Evolutionary conservation across 495 filamentous ascomycete species (phyloP), one percentile per base, ranked within the genome.

Genomic region (Talaromyces stipitatus): DNA sequence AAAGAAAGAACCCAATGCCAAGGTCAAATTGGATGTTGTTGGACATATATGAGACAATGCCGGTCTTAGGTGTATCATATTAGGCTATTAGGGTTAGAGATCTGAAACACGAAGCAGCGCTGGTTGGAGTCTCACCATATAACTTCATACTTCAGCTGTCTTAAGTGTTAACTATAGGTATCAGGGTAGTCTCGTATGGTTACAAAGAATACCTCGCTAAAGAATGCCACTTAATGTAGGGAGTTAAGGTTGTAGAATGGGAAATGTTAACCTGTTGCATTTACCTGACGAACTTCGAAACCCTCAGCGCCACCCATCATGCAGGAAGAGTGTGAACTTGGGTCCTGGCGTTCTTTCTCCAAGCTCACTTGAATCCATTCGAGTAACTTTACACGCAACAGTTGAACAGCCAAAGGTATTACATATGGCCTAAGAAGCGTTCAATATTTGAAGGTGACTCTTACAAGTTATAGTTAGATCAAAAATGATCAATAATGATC

Each of bases 71-170:
- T 48, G 24, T 48, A 18, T 22, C n/a, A 14, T n/a, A n/a, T n/a
- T n/a, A n/a, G n/a, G n/a, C n/a, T n/a, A n/a, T 48, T 48, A 48
- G 45, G 45, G 45, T 48, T 48, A n/a, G 45, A 48, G 24, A 48
- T 48, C 4, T 48, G 45, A 48, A 48, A 48, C 45, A 3, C 10
- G 7, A 26, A 24, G 45, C 14, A 20, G 45, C 24, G 45, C 22
- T 48, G 20, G 5, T n/a, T 24, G 5, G 14, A 24, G 45, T 48
- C 20, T 48, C 45, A 48, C 45, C 45, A 26, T 48, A 6, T 20
- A 1, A 14, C 20, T 18, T 20, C 45, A 23, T 48, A 48, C 45
- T 11, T 26, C 10, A 48, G 24, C 12, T 48, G 45, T 48, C 22
- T 48, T 48, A 26, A 26, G 23, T 48, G 22, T 26, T 23, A 48